A percentile compares a stretch with the other conserved stretches of the same genome.
phyloP scores from a whole-genome alignment of 2,329 filamentous ascomycete genomes.

The Fusarium beomiforme region DNA sequence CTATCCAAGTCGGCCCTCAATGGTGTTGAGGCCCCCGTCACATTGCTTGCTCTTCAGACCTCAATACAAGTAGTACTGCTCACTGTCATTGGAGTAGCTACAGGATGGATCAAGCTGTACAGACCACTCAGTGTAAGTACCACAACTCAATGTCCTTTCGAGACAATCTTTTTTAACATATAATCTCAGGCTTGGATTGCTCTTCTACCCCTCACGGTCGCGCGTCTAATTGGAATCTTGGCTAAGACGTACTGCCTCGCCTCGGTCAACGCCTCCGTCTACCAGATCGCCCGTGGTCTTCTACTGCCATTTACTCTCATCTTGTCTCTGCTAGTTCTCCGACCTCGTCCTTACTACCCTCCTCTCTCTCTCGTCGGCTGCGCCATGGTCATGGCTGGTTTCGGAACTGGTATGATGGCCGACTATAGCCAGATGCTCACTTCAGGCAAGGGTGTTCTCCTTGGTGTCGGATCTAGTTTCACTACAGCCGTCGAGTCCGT shows the following conservation, averaged over 20 bases:
- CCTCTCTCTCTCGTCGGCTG: slow-evolving; percentile 40
- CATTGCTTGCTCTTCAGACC: slow-evolving; percentile 40
- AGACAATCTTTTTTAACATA: neutral
- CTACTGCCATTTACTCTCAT: slow-evolving; percentile 42
- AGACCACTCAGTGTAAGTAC: slow-evolving; percentile 34
- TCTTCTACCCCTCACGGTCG: slow-evolving; percentile 40
- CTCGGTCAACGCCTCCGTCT: slow-evolving; percentile 43
- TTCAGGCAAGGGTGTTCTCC: slow-evolving; percentile 40
- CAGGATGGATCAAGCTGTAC: slow-evolving; percentile 40
- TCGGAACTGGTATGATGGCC: slow-evolving; percentile 42
- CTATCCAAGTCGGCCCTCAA: slow-evolving; percentile 43
- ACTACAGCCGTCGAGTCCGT: slow-evolving; percentile 43
- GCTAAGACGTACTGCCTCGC: slow-evolving; percentile 44
- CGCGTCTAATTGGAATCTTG: slow-evolving; percentile 40
- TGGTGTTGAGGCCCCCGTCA: slow-evolving; percentile 41
- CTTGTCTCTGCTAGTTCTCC: slow-evolving; percentile 40
- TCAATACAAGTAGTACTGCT: slow-evolving; percentile 38
- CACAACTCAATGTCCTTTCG: neutral
- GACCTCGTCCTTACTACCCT: slow-evolving; percentile 43
- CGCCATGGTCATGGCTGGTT: slow-evolving; percentile 43
- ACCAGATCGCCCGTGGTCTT: slow-evolving; percentile 42
- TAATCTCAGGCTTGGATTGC: slow-evolving; percentile 34
- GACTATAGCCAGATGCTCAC: slow-evolving; percentile 44
- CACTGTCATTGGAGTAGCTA: slow-evolving; percentile 35
- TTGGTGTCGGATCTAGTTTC: slow-evolving; percentile 41